Percentiles rank a stretch among this genome's conserved stretches.
These are phyloP conservation scores for Thalassiosira oceanica DNA, from an alignment of 352 stramenopile genomes.

Conservation along the genomic window DNA sequence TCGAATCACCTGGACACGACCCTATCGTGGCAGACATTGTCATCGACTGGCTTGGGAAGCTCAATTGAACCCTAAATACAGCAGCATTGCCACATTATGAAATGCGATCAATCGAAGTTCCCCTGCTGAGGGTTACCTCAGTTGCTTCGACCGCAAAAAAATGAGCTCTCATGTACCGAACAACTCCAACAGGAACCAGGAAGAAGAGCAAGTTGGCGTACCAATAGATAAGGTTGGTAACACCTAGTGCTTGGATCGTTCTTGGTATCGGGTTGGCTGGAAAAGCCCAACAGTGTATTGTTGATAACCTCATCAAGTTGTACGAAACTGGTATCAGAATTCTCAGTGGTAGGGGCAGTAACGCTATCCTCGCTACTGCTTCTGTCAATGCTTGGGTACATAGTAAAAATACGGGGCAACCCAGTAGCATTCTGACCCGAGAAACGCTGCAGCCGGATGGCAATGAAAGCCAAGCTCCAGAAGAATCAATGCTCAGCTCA, in stretches of 20 bases:
- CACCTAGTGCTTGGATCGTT: slow-evolving; percentile 28
- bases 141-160: slow-evolving; percentile 72
- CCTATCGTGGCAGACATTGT: slow-evolving; percentile 18
- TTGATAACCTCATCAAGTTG: slow-evolving; percentile 54
- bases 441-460: neutral
- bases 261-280: slow-evolving; percentile 1
- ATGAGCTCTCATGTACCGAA: slow-evolving; percentile 67
- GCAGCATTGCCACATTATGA: slow-evolving; percentile 19
- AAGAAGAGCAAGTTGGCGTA: slow-evolving; percentile 66
- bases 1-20: slow-evolving; percentile 33
- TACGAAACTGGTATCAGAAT: slow-evolving; percentile 70
- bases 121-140: slow-evolving; percentile 58
- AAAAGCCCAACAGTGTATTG: slow-evolving; percentile 56
- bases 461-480: neutral
- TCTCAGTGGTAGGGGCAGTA: slow-evolving; percentile 60
- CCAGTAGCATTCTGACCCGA: slow-evolving; percentile 20
- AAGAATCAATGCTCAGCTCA: slow-evolving; percentile 4
- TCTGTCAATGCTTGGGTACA: slow-evolving; percentile 67
- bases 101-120: slow-evolving; percentile 55
- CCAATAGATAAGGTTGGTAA: slow-evolving; percentile 69
- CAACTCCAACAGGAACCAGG: slow-evolving; percentile 63
- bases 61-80: neutral
- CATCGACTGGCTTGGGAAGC: slow-evolving; percentile 24
- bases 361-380: slow-evolving; percentile 20
- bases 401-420: slow-evolving; percentile 60